Conservation (phyloP, 2,329 filamentous ascomycete genomes). For the Blastomyces parvus region DNA sequence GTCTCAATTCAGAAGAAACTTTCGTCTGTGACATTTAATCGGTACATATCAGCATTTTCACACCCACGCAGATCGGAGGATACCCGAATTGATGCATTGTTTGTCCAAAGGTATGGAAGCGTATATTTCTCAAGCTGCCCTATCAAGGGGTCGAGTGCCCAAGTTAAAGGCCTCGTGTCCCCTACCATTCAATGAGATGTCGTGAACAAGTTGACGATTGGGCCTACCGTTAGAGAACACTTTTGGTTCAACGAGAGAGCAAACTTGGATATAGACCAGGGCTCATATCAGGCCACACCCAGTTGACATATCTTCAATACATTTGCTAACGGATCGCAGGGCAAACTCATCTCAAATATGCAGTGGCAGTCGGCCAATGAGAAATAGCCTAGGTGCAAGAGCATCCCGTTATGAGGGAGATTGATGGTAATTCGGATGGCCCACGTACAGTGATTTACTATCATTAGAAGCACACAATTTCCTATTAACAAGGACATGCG, state of each 20-base stretch:
- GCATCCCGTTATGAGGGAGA: constrained; percentile 20
- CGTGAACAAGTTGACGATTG: neutral
- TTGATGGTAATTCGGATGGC: constrained; percentile 19
- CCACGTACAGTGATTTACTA: constrained; percentile 22
- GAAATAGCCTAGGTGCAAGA: constrained; percentile 25
- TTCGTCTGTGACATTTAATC: neutral
- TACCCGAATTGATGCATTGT: neutral
- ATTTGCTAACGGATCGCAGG: neutral
- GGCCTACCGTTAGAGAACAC: constrained; percentile 15
- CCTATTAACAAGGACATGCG: constrained; percentile 26
- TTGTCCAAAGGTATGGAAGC: neutral
- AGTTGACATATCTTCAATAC: neutral
- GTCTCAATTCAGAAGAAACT: constrained; percentile 14
- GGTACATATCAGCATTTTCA: neutral
- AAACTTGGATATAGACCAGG: constrained; percentile 16
- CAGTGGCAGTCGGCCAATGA: neutral
- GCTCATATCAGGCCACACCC: constrained; percentile 15
- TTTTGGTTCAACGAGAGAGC: constrained; percentile 18
- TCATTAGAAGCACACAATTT: constrained; percentile 19
- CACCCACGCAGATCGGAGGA: neutral
- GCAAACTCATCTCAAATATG: neutral
- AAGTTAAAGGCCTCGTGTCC: constrained; percentile 8
- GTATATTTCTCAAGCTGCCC: neutral
- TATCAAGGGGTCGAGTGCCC: constrained; percentile 13
- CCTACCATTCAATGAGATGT: neutral